Base-by-base conservation (phyloP, 2,329 filamentous ascomycete species). In the Talaromyces atroroseus region DNA sequence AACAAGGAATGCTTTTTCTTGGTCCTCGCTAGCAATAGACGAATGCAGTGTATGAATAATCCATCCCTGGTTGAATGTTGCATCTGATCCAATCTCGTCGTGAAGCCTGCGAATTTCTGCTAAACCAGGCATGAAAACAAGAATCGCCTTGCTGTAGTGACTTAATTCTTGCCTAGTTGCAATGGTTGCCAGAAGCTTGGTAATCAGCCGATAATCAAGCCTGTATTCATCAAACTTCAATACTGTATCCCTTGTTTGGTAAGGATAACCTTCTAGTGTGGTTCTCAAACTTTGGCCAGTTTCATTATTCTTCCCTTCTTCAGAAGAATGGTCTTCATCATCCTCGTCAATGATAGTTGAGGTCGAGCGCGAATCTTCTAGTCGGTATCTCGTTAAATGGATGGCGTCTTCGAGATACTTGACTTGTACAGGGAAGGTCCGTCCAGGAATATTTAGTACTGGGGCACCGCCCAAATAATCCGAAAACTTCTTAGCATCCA, bases 81-180 rank as follows among this genome's bases (percentile, higher is more conserved):
- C 84, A 64, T 95, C 87, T 0, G 89, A 86, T 4, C 87, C 74
- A 2, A 99, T 79, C 71, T 94, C 83, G 66, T 96, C 91, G 68
- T 96, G 94, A 46, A 99, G 76, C 20, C 87, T 86, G 54, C 91
- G 82, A 63, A 96, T 96, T 66, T 99, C 94, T 11, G 89, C 92
- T 62, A 97, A 90, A 68, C 94, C 94, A 6, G 94, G 94, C 63
- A 99, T 78, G 70, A 99, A 99, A 5, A 99, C 83, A n/a, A 99
- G 74, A 52, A 97, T 88, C 1, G 94, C 94, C 69, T 88, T 92
- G 77, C 91, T 96, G 72, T 87, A 97, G 16, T 79, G 74, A 14
- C 76, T 70, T 63, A 92, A 85, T 0, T 81, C 75, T 5, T 84
- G 80, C 56, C 88, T 82, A 1, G 80, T 83, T 2, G 90, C 87